Evolutionary conservation across 2,329 filamentous ascomycete species (phyloP).

Genomic region (Rutstroemia sp.): DNA sequence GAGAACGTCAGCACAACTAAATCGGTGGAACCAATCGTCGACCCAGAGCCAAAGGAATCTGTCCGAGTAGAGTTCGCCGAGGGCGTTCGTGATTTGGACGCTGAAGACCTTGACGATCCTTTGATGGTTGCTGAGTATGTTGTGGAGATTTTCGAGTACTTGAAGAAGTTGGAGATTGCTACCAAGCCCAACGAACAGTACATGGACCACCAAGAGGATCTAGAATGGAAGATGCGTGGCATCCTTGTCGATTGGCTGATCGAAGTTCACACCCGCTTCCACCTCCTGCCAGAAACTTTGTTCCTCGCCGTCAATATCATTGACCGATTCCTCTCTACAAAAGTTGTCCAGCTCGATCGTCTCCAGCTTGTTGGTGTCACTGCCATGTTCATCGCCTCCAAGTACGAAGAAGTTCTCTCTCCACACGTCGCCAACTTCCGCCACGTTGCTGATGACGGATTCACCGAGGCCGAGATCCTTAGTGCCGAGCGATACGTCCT

Average conservation of each 20-base stretch:
- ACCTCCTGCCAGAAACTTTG: conserved; percentile 88
- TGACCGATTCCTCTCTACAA: conserved; percentile 91
- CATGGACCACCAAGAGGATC: conserved; percentile 88
- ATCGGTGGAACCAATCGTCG: conserved; percentile 27
- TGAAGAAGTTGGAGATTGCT: conserved; percentile 73
- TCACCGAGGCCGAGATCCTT: conserved; percentile 89
- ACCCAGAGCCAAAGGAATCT: conserved; percentile 21
- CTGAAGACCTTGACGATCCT: conserved; percentile 85
- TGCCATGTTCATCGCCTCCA: conserved; percentile 98
- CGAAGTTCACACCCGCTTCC: conserved; percentile 95
- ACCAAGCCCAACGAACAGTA: conserved; percentile 87
- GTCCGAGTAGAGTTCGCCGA: conserved; percentile 26
- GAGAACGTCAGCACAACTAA: conserved; percentile 5
- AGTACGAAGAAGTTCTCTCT: conserved; percentile 97
- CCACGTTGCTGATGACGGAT: conserved; percentile 93
- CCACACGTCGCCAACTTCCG: conserved; percentile 96
- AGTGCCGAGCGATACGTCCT: conserved; percentile 96
- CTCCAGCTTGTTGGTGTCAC: conserved; percentile 95
- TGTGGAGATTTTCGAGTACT: conserved; percentile 93
- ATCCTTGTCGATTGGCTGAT: conserved; percentile 98
- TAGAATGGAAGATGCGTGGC: conserved; percentile 98
- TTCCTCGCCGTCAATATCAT: conserved; percentile 98
- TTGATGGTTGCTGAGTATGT: conserved; percentile 98
- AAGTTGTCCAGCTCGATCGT: conserved; percentile 92
- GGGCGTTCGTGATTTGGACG: conserved; percentile 62